Evolutionary conservation across 192 early-diverging fungal species (phyloP), one percentile per base, ranked within the genome.

Genomic region (Funneliformis mosseae): DNA sequence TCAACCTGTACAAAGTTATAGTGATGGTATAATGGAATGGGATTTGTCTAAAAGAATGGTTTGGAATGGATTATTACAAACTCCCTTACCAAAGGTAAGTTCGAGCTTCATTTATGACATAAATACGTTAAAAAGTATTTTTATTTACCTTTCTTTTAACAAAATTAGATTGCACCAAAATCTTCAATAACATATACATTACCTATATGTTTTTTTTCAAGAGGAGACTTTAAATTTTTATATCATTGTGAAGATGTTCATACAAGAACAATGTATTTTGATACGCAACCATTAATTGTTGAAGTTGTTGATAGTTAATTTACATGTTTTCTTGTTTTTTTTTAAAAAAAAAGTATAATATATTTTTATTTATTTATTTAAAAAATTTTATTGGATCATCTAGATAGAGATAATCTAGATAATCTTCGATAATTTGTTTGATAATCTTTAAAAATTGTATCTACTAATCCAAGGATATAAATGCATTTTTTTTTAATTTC

Each of bases 161-260:
- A 28, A 43, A 48, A 74, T n/a, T 83, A 89, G 88, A 83, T 90
- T 84, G 85, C 85, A 80, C 80, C 86, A 11, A 86, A 89, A 76
- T 84, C 81, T 38, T 85, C 83, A 45, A 84, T 81, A n/a, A 84
- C 74, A 10, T 85, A 89, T 81, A 68, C 80, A 10, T 28, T 91
- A 16, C 89, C 89, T 0, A 79, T 91, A 10, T 89, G 87, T 77
- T 91, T 89, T 71, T 83, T 88, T 64, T 87, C 87, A 48, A 81
- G 86, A 42, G 89, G 89, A 67, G 83, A 88, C 68, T 91, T 84
- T 78, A 85, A 89, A 76, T 83, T 91, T 25, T 77, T 91, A 5
- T 89, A 88, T 72, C 89, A 91, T 66, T 87, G 84, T 28, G 87
- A 91, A 67, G 88, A 91, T 77, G 87, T 91, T 25, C 80, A 82